Evolutionary conservation across 2,329 filamentous ascomycete genomes (phyloP), one percentile per base, ranked within the genome.

Genomic region (Penicillium rolfsii): DNA sequence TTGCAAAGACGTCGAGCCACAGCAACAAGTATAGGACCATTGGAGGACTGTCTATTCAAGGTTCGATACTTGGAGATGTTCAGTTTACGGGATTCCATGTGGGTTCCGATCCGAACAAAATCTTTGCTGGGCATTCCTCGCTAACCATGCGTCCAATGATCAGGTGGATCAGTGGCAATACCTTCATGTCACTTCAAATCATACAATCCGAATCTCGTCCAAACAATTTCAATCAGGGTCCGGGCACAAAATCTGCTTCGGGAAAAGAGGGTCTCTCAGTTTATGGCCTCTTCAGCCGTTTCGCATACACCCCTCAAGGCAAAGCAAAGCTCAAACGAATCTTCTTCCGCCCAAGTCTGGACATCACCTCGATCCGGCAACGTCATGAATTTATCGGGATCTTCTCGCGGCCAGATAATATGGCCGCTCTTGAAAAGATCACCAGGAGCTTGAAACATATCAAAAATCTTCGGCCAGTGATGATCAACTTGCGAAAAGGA

Each of bases 151-250:
- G 19, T 53, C 22, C n/a, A 5, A 30, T 26, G 16, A 49, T 75
- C 77, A 91, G 94, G 87, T 91, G 95, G 70, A 82, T 97, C 66
- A 95, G 91, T 67, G 80, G 85, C 2, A 92, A 97, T 71, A 91
- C 93, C 0, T 79, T 98, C 45, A 77, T 86, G 14, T 93, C 93
- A 1, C 83, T 99, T 8, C 94, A 97, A 69, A 91, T 99, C 30
- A 82, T 97, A 28, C 89, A 90, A 58, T 87, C 89, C 1, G 93
- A 97, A 73, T 86, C 86, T 11, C 92, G 96, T 74, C 93, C 91
- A 4, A 93, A 92, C 70, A 88, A 85, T 52, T 90, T 94, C 64
- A 90, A 89, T 67, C 89, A 90, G 77, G 90, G 90, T 0, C 86
- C 87, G 2, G 84, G 83, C 6, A 85, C 81, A 64, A 81, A 82